These are phyloP conservation scores for Berkeleyomyces rouxiae DNA, from an alignment of 2,329 filamentous ascomycete genomes.

Conservation along the genomic window DNA sequence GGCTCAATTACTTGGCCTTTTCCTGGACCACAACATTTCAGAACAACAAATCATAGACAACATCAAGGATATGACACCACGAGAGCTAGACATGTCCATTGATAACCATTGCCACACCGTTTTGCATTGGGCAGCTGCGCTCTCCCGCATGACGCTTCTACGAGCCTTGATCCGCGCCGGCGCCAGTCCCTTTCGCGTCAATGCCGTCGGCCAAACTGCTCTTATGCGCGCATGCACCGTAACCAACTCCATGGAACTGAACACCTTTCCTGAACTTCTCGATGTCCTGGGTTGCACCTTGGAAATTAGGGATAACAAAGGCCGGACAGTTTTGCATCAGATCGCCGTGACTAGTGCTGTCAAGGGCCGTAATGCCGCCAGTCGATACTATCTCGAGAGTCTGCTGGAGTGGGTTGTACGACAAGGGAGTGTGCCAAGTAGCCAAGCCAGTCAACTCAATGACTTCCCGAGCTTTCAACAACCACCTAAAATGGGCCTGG, in stretches of 20 bases:
- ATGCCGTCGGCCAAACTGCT: slow-evolving; percentile 77
- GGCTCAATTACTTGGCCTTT: slow-evolving; percentile 64
- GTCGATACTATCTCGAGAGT: slow-evolving; percentile 89
- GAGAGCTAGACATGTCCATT: slow-evolving; percentile 82
- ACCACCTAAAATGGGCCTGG: slow-evolving; percentile 60
- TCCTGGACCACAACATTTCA: slow-evolving; percentile 54
- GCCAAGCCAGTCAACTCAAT: slow-evolving; percentile 26
- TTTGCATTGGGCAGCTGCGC: slow-evolving; percentile 87
- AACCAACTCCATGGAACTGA: slow-evolving; percentile 84
- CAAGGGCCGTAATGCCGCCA: slow-evolving; percentile 78
- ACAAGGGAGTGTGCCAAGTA: slow-evolving; percentile 51
- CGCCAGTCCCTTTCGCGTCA: slow-evolving; percentile 75
- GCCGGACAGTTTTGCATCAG: slow-evolving; percentile 84
- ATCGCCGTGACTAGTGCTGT: slow-evolving; percentile 93
- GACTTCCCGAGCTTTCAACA: slow-evolving; percentile 26
- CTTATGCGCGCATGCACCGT: slow-evolving; percentile 85
- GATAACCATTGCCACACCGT: slow-evolving; percentile 80
- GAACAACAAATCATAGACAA: slow-evolving; percentile 62
- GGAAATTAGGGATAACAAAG: slow-evolving; percentile 75
- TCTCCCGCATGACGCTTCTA: slow-evolving; percentile 70
- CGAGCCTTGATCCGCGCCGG: slow-evolving; percentile 68
- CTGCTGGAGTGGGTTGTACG: slow-evolving; percentile 87
- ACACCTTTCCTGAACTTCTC: slow-evolving; percentile 76
- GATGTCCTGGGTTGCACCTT: slow-evolving; percentile 82
- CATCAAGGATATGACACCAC: slow-evolving; percentile 55